Conservation (phyloP, 2,329 filamentous ascomycete genomes). For the Lecanoromycetidae sp. region DNA sequence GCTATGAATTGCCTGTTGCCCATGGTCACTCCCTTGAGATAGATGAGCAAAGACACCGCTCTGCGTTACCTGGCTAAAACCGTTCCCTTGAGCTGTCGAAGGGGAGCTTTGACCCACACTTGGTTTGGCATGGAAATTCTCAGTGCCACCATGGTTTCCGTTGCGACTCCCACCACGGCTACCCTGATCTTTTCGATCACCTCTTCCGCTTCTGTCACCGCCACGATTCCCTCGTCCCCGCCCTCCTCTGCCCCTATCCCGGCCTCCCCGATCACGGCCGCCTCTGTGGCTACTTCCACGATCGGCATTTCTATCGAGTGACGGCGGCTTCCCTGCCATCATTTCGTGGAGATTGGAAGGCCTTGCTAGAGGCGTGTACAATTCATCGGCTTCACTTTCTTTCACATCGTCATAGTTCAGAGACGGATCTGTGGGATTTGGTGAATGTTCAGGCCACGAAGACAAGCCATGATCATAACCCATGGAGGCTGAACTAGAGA, state of each 20-base stretch:
- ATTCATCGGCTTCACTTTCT: constrained; percentile 44
- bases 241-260: constrained; percentile 23
- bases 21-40: constrained; percentile 23
- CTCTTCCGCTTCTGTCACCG: constrained; percentile 3
- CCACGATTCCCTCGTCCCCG: constrained; percentile 21
- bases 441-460: constrained; percentile 3
- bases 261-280: constrained; percentile 22
- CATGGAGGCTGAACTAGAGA: constrained; percentile 7
- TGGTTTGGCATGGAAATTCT: neutral
- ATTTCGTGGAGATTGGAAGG: constrained; percentile 50
- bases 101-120: neutral
- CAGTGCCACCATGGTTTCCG: too few species aligned
- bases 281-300: constrained; percentile 28
- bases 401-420: constrained; percentile 48
- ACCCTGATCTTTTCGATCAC: constrained; percentile 16
- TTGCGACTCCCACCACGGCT: neutral
- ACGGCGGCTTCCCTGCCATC: constrained; percentile 25
- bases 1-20: constrained; percentile 19
- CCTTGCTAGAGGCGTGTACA: constrained; percentile 59
- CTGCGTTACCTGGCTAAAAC: constrained; percentile 19
- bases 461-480: neutral
- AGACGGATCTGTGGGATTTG: constrained; percentile 13
- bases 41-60: constrained; percentile 2
- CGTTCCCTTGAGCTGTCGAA: neutral
- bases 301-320: constrained; percentile 10